Evolutionary conservation across 2,329 filamentous ascomycete genomes (phyloP).

Genomic region (Diplocarpon rosae): DNA sequence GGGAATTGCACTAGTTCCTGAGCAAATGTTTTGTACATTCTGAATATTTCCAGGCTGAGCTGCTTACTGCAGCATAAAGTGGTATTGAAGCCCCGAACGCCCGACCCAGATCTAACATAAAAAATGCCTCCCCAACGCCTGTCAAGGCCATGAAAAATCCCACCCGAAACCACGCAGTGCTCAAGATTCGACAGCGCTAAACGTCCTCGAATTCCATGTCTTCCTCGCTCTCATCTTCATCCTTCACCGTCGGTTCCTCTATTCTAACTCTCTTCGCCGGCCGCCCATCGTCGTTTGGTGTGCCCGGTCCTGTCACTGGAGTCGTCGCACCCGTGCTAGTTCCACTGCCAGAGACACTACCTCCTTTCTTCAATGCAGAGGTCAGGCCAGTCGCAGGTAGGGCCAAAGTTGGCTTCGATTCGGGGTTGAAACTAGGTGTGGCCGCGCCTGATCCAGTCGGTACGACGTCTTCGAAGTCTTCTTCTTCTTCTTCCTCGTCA

Average conservation of each 20-base stretch:
- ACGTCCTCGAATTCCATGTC: slow-evolving; percentile 51
- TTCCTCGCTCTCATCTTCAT: slow-evolving; percentile 37
- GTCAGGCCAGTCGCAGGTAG: slow-evolving; percentile 15
- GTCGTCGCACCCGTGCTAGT: slow-evolving; percentile 26
- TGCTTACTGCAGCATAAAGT: background rate
- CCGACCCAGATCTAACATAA: background rate
- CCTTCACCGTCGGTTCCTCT: slow-evolving; percentile 35
- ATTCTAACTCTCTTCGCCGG: slow-evolving; percentile 51
- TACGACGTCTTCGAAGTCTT: slow-evolving; percentile 37
- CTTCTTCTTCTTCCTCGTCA: slow-evolving; percentile 34
- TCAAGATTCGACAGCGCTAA: slow-evolving; percentile 7
- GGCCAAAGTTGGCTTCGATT: slow-evolving; percentile 2
- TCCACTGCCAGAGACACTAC: slow-evolving; percentile 23
- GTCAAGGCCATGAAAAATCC: too few species aligned
- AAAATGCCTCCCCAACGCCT: slow-evolving; percentile 1
- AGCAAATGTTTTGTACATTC: background rate
- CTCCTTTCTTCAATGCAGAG: slow-evolving; percentile 22
- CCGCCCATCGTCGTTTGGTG: slow-evolving; percentile 33
- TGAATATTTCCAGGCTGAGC: background rate
- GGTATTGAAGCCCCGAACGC: background rate
- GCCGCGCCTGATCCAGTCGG: slow-evolving; percentile 19
- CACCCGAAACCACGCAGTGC: background rate
- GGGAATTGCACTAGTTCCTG: background rate
- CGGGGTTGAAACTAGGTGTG: slow-evolving; percentile 23
- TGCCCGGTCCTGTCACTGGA: slow-evolving; percentile 27